Percentiles rank a stretch among this genome's conserved stretches.
Conservation (phyloP, 1,284 basidiomycete species). For the Papiliotrema laurentii region DNA sequence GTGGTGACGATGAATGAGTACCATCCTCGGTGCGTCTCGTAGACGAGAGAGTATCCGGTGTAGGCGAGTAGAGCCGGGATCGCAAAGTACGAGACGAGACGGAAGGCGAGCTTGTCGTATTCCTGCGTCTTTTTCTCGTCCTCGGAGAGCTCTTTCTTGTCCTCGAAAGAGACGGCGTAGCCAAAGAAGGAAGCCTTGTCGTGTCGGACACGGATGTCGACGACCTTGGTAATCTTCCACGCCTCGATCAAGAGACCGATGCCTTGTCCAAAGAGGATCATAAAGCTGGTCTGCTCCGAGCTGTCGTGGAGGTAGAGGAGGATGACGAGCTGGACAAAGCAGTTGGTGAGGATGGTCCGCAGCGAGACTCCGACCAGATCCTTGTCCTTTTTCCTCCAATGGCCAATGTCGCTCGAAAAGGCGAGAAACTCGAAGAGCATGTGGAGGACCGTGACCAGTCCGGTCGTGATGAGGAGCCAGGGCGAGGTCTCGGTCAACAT, state of each 20-base stretch:
- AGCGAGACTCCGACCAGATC: slow-evolving; percentile 54
- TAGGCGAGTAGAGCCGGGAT: slow-evolving; percentile 81
- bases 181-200: slow-evolving; percentile 63
- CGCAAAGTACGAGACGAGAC: slow-evolving; percentile 80
- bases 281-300: slow-evolving; percentile 88
- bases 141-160: slow-evolving; percentile 87
- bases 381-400: slow-evolving; percentile 85
- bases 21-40: slow-evolving; percentile 86
- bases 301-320: slow-evolving; percentile 92
- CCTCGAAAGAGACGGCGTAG: slow-evolving; percentile 76
- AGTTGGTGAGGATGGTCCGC: slow-evolving; percentile 81
- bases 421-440: slow-evolving; percentile 89
- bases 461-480: slow-evolving; percentile 71
- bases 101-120: slow-evolving; percentile 54
- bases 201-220: slow-evolving; percentile 68
- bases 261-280: slow-evolving; percentile 86
- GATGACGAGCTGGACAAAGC: slow-evolving; percentile 82
- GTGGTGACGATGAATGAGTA: slow-evolving; percentile 86
- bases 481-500: slow-evolving; percentile 93
- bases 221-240: slow-evolving; percentile 82
- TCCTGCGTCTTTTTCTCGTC: slow-evolving; percentile 98
- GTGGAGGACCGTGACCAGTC: slow-evolving; percentile 77
- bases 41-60: slow-evolving; percentile 81
- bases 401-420: slow-evolving; percentile 87
- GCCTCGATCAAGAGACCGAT: slow-evolving; percentile 86